A percentile compares a stretch with the other conserved stretches of the same genome.
Conservation (phyloP, 169 alveolate genomes). For the Pseudocohnilembus persalinus region DNA sequence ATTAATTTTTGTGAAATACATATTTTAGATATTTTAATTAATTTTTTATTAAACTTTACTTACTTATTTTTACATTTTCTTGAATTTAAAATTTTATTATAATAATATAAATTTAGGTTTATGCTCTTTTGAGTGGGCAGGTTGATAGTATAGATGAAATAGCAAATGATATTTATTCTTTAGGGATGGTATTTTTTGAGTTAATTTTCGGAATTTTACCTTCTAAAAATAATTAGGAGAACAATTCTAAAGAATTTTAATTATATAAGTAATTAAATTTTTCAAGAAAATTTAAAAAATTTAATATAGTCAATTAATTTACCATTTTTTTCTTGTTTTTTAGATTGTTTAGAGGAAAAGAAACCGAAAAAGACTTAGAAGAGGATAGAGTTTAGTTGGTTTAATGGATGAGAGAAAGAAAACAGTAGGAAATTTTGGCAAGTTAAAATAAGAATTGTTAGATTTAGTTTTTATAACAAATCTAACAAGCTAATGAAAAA, state of each 20-base stretch:
- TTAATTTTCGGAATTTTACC: background rate
- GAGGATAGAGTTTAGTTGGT: background rate
- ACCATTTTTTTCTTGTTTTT: no score
- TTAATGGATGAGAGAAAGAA: background rate
- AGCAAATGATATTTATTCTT: background rate
- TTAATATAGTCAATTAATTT: background rate
- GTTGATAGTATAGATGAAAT: background rate
- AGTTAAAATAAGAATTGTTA: no score
- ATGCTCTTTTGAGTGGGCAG: background rate
- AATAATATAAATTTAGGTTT: no score
- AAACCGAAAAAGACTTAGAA: background rate
- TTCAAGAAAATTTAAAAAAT: no score
- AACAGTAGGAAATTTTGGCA: background rate
- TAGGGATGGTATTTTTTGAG: background rate
- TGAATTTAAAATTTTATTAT: no score
- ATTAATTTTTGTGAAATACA: no score
- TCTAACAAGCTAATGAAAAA: no score
- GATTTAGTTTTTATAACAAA: background rate
- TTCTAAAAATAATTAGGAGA: background rate
- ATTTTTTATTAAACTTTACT: no score
- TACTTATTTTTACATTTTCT: no score
- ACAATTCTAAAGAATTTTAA: background rate
- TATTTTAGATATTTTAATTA: no score
- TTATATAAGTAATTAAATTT: no score
- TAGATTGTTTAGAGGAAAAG: background rate